Base-by-base conservation (phyloP, 2,329 filamentous ascomycete genomes). In the Neoarthrinium moseri region DNA sequence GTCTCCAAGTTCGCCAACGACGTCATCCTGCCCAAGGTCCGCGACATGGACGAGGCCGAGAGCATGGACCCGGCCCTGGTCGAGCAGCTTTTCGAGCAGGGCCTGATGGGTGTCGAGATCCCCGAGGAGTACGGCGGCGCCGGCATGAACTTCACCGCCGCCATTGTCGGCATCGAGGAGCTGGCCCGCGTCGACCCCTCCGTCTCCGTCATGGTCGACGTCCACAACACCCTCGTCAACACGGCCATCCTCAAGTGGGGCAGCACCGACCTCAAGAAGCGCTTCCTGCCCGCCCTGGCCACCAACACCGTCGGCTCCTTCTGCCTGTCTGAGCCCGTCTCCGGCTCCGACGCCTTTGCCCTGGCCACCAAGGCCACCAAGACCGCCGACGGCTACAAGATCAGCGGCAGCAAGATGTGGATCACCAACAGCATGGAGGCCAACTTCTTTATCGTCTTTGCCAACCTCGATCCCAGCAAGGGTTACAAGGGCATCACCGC, bases 321-420 rank as follows among this genome's bases (percentile, higher is more conserved):
- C 74, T 96, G 91, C 67, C 77, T 96, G 42, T 95, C 89, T 6
- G 91, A 96, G 73, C 91, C 91, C 5, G 87, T 87, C 2, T 96
- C 90, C 18, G 94, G 94, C 18, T 96, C 91, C 1, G 94, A 99
- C 64, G 94, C 94, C 32, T 99, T 99, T 63, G 95, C 95, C 1
- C 78, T 99, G 53, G 87, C 90, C 56, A 97, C 94, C 47, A 91
- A 89, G 67, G 94, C 94, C 34, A 84, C 82, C 47, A 89, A 91
- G 75, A 94, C 89, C 1, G 77, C 83, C 18, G 80, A 84, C 53
- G 91, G 92, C 26, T 99, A 92, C 75, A 85, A 79, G 70, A 87
- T 99, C 68, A 87, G 83, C 50, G 94, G 94, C 40, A 84, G 83
- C 68, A 99, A 99, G 81, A 99, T 99, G 94, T 99, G 94, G 94